Conservation (phyloP, 1,284 basidiomycete species). For the Heterobasidion parviporum region DNA sequence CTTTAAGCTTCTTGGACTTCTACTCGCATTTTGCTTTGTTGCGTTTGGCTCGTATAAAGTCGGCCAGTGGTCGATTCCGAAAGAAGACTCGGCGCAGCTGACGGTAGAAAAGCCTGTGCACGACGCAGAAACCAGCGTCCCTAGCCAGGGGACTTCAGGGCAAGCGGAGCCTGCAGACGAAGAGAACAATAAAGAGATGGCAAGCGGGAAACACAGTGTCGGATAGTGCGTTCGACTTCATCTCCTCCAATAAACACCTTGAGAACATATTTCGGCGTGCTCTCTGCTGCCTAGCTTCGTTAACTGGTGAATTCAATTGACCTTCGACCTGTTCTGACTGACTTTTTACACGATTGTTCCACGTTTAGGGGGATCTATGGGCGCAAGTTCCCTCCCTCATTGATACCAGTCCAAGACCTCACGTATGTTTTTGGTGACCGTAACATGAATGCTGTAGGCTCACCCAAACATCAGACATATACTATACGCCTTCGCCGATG, state of each 20-base stretch:
- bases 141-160: background rate
- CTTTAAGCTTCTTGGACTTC: background rate
- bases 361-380: constrained; percentile 82
- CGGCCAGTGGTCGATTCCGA: background rate
- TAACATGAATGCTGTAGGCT: constrained; percentile 6
- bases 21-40: background rate
- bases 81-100: background rate
- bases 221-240: background rate
- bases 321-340: background rate
- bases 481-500: constrained; percentile 86
- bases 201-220: background rate
- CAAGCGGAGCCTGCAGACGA: background rate
- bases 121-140: background rate
- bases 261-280: background rate
- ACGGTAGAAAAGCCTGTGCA: background rate
- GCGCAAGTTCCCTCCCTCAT: constrained; percentile 76
- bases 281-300: background rate
- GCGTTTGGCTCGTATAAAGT: background rate
- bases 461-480: constrained; percentile 49
- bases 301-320: background rate
- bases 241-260: background rate
- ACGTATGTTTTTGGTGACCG: constrained; percentile 48
- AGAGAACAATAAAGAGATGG: background rate
- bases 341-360: background rate
- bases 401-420: constrained; percentile 75